Base-by-base conservation (phyloP, 371 early-diverging fungal species). In the Mucor racemosus region DNA sequence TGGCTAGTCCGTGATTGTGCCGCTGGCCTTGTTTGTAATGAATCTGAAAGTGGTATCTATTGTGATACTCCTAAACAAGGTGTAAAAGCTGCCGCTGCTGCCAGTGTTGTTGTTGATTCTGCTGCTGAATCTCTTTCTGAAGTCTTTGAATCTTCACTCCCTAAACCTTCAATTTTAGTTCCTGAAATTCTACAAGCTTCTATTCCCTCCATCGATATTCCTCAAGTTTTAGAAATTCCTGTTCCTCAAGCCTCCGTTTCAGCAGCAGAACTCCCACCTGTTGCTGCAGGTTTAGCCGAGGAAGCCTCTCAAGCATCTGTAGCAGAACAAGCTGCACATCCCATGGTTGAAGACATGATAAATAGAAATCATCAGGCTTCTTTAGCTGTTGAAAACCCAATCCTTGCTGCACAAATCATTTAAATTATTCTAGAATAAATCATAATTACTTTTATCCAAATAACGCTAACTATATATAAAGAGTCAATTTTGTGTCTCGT, bases 1-100 rank as follows among this genome's bases (percentile, higher is more conserved):
- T 80, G 80, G 80, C 11, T 80, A 17, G 19, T 58, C 17, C 77
- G 80, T 19, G 62, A 65, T 17, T 80, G 80, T 62, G 11, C 72
- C 21, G 1, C 58, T 7, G 76, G 67, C 1, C 53, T 67, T 4
- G 72, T 80, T 9, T 80, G 80, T 42, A 58, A 66, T 38, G 77
- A 77, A 54, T 54, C 21, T 0, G 21, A 31, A 33, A 61, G n/a
- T 31, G 55, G 63, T 54, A 54, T 53, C 13, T 53, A 53, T 6
- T 53, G 53, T 53, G 53, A 53, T 53, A 1, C 31, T 31, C 53
- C 53, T 31, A 13, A 53, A 6, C 4, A 21, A 13, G 14, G 31
- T 6, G 31, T 53, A 1, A 53, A 53, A 31, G 53, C 53, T 53
- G 53, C 31, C 5, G 53, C 53, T 53, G 53, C 8, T 13, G 8